Conservation (phyloP, 2,329 filamentous ascomycete species). For the Neonectria punicea region DNA sequence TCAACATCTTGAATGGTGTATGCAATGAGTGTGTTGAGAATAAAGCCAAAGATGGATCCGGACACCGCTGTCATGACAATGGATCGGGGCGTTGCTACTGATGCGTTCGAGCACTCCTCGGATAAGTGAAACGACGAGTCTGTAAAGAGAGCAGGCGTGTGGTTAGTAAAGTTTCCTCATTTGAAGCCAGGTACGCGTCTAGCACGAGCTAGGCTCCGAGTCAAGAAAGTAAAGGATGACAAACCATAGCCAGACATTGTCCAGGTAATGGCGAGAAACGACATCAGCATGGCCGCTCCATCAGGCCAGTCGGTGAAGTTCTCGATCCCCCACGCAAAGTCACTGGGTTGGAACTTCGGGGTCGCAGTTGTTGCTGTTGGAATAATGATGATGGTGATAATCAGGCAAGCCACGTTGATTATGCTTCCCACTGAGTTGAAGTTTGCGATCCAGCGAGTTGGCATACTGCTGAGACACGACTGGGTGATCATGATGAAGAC, state of each 20-base stretch:
- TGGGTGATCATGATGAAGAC: constrained; percentile 24
- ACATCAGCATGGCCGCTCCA: constrained; percentile 24
- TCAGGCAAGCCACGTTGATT: constrained; percentile 19
- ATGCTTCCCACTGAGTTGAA: constrained; percentile 24
- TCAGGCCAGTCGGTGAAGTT: constrained; percentile 28
- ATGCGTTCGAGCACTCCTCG: constrained; percentile 26
- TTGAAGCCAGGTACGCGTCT: not conserved
- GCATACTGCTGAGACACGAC: constrained; percentile 22
- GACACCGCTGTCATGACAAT: constrained; percentile 26
- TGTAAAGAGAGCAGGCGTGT: not conserved
- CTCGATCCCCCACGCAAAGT: constrained; percentile 20
- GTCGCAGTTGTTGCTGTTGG: constrained; percentile 4
- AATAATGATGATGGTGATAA: constrained; percentile 27
- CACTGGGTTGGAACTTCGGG: constrained; percentile 17
- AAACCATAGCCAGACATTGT: constrained; percentile 28
- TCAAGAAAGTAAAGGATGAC: not conserved
- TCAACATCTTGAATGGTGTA: constrained; percentile 25
- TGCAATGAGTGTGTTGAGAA: constrained; percentile 21
- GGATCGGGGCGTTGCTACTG: constrained; percentile 22
- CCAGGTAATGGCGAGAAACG: constrained; percentile 26
- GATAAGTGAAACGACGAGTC: constrained; percentile 25
- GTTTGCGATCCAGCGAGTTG: constrained; percentile 24
- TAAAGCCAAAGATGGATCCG: constrained; percentile 19
- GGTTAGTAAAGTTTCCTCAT: not conserved
- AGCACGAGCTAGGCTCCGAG: no score